These are phyloP conservation scores for Boletales sp. DNA, from an alignment of 768 basidiomycete species.

Conservation along the genomic window DNA sequence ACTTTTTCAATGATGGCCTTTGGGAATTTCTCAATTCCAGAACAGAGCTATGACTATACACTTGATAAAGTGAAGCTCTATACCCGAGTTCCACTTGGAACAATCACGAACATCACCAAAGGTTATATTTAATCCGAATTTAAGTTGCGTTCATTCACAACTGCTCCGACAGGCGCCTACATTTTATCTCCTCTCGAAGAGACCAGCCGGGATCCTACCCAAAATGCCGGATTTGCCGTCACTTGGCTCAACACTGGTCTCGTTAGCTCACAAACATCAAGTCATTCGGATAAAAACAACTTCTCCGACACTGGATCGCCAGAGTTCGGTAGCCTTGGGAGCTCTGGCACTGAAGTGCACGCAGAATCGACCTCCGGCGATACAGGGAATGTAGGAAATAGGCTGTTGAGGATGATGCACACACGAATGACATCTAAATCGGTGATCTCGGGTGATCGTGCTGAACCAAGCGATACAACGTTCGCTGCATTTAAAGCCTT, in stretches of 20 bases:
- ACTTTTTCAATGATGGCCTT: not conserved
- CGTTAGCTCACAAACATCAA: constrained; percentile 66
- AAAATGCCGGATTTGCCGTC: constrained; percentile 87
- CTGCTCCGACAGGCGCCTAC: constrained; percentile 67
- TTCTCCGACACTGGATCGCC: constrained; percentile 29
- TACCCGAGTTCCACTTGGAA: constrained; percentile 83
- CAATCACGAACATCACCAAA: constrained; percentile 73
- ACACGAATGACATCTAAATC: constrained; percentile 19
- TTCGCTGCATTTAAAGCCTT: constrained; percentile 80
- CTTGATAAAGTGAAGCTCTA: constrained; percentile 89
- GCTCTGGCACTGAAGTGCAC: not conserved
- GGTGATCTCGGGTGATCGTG: constrained; percentile 33
- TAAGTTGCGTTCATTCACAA: not conserved
- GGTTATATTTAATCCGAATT: constrained; percentile 40
- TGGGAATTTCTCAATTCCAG: constrained; percentile 4
- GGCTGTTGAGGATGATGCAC: constrained; percentile 29
- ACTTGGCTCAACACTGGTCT: constrained; percentile 74
- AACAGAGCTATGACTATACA: constrained; percentile 88
- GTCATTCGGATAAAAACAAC: constrained; percentile 82
- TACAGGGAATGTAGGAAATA: constrained; percentile 7
- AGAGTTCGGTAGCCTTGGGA: not conserved
- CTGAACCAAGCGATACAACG: constrained; percentile 36
- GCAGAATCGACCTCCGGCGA: not conserved
- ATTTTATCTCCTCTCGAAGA: constrained; percentile 93
- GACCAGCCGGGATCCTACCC: constrained; percentile 78